Evolutionary conservation across 2,329 filamentous ascomycete genomes (phyloP).

Genomic region (Phyllosticta paracitricarpa): DNA sequence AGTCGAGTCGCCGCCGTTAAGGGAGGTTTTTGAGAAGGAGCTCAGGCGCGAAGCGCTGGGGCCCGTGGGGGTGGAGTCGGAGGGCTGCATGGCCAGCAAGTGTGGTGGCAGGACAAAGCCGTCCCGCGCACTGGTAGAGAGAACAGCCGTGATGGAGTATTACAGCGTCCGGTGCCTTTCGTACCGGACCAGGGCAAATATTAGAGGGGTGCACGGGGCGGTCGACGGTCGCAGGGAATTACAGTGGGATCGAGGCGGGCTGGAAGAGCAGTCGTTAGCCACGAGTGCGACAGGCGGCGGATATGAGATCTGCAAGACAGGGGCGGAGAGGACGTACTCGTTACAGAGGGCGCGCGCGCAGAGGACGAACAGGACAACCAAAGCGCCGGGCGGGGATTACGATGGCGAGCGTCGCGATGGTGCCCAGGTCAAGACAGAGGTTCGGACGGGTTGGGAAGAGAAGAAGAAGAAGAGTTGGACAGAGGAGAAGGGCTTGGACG

Average conservation of each 20-base stretch:
- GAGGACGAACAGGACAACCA: conserved; percentile 6
- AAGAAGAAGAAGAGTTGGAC: conserved; percentile 9
- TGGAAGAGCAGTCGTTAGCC: conserved; percentile 10
- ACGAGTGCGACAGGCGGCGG: conserved; percentile 9
- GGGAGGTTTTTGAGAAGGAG: conserved; percentile 67
- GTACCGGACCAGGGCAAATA: conserved; percentile 28
- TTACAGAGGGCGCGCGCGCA: background rate
- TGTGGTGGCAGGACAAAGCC: conserved; percentile 73
- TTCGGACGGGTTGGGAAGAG: background rate
- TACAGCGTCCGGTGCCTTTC: conserved; percentile 45
- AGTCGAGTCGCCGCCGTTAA: conserved; percentile 55
- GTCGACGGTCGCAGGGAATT: conserved; percentile 14
- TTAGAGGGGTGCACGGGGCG: conserved; percentile 12
- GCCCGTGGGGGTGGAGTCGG: conserved; percentile 54
- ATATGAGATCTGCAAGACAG: conserved; percentile 10
- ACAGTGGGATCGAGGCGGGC: conserved; percentile 4
- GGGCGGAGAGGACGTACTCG: conserved; percentile 6
- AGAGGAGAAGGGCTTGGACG: background rate
- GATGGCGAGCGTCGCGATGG: background rate
- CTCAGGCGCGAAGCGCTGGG: conserved; percentile 46
- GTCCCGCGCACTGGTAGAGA: conserved; percentile 72
- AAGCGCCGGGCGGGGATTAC: conserved; percentile 1
- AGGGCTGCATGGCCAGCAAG: conserved; percentile 85
- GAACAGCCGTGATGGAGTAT: conserved; percentile 68
- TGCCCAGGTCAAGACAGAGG: background rate